Evolutionary conservation across 768 basidiomycete genomes (phyloP), one percentile per base, ranked within the genome.

Genomic region (Suillus subalutaceus): DNA sequence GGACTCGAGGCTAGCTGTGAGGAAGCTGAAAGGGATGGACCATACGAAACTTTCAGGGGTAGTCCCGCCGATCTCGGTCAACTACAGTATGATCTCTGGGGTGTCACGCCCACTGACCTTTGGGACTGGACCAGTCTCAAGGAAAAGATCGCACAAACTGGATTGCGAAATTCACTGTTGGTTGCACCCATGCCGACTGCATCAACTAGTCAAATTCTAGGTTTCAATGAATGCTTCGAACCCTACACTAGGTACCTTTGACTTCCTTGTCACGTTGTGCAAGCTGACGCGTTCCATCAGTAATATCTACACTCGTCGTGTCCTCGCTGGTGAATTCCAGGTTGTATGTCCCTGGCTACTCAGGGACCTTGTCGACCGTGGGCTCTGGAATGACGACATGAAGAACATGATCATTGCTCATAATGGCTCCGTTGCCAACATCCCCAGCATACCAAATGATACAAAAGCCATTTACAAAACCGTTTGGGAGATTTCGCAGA

Each of bases 401-500:
- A 97, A 97, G 87, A 96, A 98, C 81, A 91, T 93, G 86, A 95
- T 99, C 79, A 99, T 99, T 71, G 97, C 97, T 16, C 92, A 97
- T 80, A 92, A 95, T 73, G 97, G 92, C 35, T 92, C 91, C 7
- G 78, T 93, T 35, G 94, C 97, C 76, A 93, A 88, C 75, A 94
- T 98, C 70, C 90, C 93, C 35, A 86, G 74, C 57, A 94, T 99
- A 70, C 96, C 97, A 2, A 90, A 89, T 65, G 88, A 97, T 70
- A 85, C 96, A 80, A 98, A 97, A 81, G 92, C 93, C 0, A 96
- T 99, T 81, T 99, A 99, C 88, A 98, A 98, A 84, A 99, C 97
- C n/a, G 97, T 98, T 59, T 99, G 97, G 97, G 97, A 99, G 82
- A 96, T 99, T 78, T 90, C 88, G 55, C 97, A 99, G 83, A 99